Evolutionary conservation across 2,329 filamentous ascomycete genomes (phyloP).

Genomic region (Myriosclerotinia scirpicola): DNA sequence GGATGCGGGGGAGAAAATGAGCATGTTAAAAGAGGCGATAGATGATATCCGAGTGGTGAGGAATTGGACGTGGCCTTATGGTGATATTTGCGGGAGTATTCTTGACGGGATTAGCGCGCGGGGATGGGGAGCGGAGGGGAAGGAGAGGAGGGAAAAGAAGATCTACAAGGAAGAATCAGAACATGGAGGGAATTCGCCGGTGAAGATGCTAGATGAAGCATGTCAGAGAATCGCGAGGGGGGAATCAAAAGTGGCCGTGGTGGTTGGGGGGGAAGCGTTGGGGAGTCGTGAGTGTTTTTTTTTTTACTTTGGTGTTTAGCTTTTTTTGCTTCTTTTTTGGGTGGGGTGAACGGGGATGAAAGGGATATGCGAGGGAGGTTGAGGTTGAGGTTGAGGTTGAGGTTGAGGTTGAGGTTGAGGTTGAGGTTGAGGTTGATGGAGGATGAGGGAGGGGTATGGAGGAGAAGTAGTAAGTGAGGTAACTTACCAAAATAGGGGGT

Average conservation of each 20-base stretch:
- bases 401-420: too few relatives aligned
- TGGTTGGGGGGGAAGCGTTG: conserved; percentile 65
- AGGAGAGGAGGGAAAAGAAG: not conserved
- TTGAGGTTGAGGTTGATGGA: not conserved
- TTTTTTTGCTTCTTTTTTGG: not conserved
- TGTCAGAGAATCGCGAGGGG: conserved; percentile 56
- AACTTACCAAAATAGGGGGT: too few relatives aligned
- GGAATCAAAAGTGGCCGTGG: conserved; percentile 55
- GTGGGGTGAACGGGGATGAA: too few relatives aligned
- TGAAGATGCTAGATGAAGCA: conserved; percentile 61
- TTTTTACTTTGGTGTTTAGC: not conserved
- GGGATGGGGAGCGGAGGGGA: too few relatives aligned
- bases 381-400: too few relatives aligned
- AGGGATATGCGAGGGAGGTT: too few relatives aligned
- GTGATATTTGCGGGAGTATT: not conserved
- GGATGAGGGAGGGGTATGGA: too few relatives aligned
- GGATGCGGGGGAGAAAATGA: conserved; percentile 45
- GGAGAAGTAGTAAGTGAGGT: too few relatives aligned
- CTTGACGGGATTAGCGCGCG: not conserved
- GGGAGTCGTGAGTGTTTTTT: conserved; percentile 41
- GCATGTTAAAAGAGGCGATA: conserved; percentile 46
- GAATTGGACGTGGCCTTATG: conserved; percentile 18
- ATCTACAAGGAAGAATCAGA: conserved; percentile 10
- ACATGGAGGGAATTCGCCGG: conserved; percentile 52
- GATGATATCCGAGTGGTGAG: conserved; percentile 41